Evolutionary conservation across 192 early-diverging fungal genomes (phyloP), one percentile per base, ranked within the genome.

Genomic region (Chytriomyces sp.): DNA sequence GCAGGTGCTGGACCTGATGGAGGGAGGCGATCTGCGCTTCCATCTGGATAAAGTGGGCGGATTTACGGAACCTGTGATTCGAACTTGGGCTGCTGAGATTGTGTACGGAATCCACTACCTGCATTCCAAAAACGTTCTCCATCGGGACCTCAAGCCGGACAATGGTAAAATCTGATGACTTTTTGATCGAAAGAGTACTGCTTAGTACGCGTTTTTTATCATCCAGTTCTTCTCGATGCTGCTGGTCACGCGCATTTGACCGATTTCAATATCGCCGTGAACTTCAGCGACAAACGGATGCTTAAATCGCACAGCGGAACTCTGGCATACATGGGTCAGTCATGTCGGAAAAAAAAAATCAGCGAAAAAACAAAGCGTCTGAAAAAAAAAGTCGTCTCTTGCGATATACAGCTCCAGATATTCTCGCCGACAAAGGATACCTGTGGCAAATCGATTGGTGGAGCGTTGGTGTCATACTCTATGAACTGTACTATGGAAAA

Each of bases 391-490:
- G 35, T 75, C 60, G 43, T 20, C 69, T 49, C 20, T 35, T 24
- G 16, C 35, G 18, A 48, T 46, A 60, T 62, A 59, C 64, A 82
- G 82, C 80, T 43, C 83, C 82, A 45, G 80, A 85, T 62, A 84
- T 85, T 53, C 67, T 80, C 24, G 7, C 24, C 47, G 76, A 73
- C 70, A 63, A 64, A 24, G 69, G 66, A 45, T 81, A 59, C 50
- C 26, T 77, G 62, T 57, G 65, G 26, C 72, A 79, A 69, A 93
- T 97, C 18, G 97, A 98, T 82, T 98, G 94, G 95, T 98, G 96
- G 96, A 90, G 91, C 24, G 75, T 97, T n/a, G 96, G 97, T 18
- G 91, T 97, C 3, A 87, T 93, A 45, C 89, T 97, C 79, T 97
- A 94, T 83, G 97, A 98, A 83, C 90, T 91, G 63, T 82, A 96